Evolutionary conservation across 768 basidiomycete species (phyloP), one percentile per base, ranked within the genome.

Genomic region (Mycena sanguinolenta): DNA sequence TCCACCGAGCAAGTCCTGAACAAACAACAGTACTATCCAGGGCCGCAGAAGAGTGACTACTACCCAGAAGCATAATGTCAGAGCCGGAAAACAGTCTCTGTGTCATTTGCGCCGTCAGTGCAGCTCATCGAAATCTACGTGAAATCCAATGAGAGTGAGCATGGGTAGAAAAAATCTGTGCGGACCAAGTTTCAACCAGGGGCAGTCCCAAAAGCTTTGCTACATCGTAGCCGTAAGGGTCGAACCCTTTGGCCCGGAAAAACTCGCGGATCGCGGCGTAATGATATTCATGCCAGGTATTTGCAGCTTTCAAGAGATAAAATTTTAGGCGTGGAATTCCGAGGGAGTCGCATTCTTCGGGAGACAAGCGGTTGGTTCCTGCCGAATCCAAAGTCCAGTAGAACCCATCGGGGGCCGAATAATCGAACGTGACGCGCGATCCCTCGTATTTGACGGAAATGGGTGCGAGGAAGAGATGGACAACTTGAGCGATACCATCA

Each of bases 191-290:
- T n/a, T n/a, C n/a, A n/a, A n/a, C n/a, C n/a, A n/a, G n/a, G n/a
- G n/a, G n/a, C n/a, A n/a, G n/a, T 4, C 30, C 52, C 21, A 67
- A 10, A 25, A 61, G 42, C 3, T 16, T 27, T 16, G 66, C 23
- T 6, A 62, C 53, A 38, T 55, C 42, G 1, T 36, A 14, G 9
- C 59, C 34, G 19, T 55, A 10, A 1, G 58, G 32, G 17, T 68
- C 60, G 13, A 62, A 25, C 23, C 67, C 67, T 28, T 38, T 68
- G 4, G 39, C 54, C 28, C 49, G 25, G 1, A 5, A 44, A 27
- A 61, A 67, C 19, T 61, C 52, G 14, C 42, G 66, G 27, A 61
- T 49, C 6, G 67, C 53, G 5, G 49, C 50, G 27, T 68, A 68
- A 10, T 68, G 67, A 21, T 68, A 62, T 5, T 61, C 39, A 9